Percentiles rank a stretch among this genome's conserved stretches.
Conservation (phyloP, 2,329 filamentous ascomycete genomes). For the Lecanicillium sp. region DNA sequence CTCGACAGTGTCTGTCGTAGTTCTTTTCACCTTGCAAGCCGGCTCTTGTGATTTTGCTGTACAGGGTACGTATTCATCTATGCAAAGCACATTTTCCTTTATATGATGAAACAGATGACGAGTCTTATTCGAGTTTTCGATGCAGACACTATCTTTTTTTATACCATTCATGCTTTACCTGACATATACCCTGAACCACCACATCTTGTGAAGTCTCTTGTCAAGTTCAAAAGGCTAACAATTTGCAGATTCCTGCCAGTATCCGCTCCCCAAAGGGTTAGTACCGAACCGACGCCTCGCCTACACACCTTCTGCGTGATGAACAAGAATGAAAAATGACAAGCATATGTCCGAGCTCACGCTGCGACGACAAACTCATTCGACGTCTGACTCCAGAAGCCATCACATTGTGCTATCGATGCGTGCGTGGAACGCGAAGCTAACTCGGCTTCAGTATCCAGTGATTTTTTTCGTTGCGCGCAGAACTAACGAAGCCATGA, state of each 20-base stretch:
- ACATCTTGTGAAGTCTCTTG: constrained; percentile 17
- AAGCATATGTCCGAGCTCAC: constrained; percentile 95
- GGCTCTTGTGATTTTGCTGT: neutral
- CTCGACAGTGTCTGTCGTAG: neutral
- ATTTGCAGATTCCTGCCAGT: constrained; percentile 22
- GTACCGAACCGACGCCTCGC: constrained; percentile 13
- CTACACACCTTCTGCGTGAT: constrained; percentile 52
- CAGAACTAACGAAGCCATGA: neutral
- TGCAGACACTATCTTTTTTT: constrained; percentile 60
- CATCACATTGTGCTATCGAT: neutral
- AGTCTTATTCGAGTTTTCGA: constrained; percentile 70
- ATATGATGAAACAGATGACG: constrained; percentile 59
- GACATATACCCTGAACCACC: constrained; percentile 22
- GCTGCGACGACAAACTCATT: constrained; percentile 37
- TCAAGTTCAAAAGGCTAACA: constrained; percentile 13
- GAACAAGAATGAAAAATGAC: constrained; percentile 77
- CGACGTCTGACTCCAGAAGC: constrained; percentile 15
- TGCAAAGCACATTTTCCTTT: constrained; percentile 22
- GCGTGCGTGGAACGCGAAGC: neutral
- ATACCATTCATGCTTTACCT: constrained; percentile 69
- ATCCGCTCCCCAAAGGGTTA: constrained; percentile 11
- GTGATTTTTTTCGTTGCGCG: neutral
- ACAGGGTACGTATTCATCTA: constrained; percentile 3
- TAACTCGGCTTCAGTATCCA: constrained; percentile 1
- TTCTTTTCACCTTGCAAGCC: neutral